Evolutionary conservation across 1,284 basidiomycete species (phyloP).

Genomic region (Inonotus obliquus): DNA sequence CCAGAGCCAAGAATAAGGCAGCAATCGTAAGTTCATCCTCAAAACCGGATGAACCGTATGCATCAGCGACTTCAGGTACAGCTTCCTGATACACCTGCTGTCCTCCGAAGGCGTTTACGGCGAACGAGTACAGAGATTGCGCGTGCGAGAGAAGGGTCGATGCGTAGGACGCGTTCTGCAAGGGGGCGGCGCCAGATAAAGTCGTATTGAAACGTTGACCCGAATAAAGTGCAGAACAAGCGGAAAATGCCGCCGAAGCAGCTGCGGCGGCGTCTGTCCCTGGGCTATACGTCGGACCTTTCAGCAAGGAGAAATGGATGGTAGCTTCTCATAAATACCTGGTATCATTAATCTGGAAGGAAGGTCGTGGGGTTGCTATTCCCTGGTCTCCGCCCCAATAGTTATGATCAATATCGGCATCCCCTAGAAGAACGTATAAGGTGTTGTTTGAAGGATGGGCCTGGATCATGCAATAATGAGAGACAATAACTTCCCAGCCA

Average conservation of each 20-base stretch:
- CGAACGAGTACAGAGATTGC: conserved; percentile 66
- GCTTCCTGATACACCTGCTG: conserved; percentile 58
- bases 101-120: conserved; percentile 57
- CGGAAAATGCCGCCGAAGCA: conserved; percentile 80
- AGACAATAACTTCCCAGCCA: not conserved
- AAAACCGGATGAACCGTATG: conserved; percentile 72
- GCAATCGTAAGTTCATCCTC: conserved; percentile 71
- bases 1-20: conserved; percentile 72
- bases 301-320: not conserved
- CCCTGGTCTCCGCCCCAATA: conserved; percentile 88
- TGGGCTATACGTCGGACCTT: conserved; percentile 38
- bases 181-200: conserved; percentile 55
- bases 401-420: conserved; percentile 59
- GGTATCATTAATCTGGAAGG: conserved; percentile 74
- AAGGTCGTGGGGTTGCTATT: conserved; percentile 71
- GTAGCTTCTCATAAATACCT: conserved; percentile 27
- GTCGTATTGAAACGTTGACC: conserved; percentile 46
- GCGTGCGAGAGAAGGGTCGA: conserved; percentile 69
- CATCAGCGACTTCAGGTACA: conserved; percentile 56
- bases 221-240: conserved; percentile 79
- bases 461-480: conserved; percentile 33
- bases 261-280: conserved; percentile 88
- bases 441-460: conserved; percentile 75
- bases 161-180: conserved; percentile 75
- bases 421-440: conserved; percentile 76